Percentiles rank a stretch among this genome's conserved stretches.
These are phyloP conservation scores for Schizonepeta tenuifolia DNA, from an alignment of 257 asterid species.

Conservation along the genomic window DNA sequence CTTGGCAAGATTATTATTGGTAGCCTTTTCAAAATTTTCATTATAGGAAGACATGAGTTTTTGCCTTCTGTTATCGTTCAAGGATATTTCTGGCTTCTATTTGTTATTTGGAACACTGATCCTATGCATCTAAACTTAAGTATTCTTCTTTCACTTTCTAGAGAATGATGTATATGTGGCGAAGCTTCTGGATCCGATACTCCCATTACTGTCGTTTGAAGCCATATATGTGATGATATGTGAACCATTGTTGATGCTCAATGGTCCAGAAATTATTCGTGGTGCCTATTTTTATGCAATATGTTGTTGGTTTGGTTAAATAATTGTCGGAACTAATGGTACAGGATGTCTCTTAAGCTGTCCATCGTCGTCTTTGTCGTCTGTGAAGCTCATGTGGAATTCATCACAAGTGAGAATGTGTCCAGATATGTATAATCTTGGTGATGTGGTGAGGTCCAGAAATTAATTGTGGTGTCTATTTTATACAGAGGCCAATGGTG, in stretches of 20 bases:
- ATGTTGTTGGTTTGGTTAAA: not conserved
- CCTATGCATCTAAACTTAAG: not conserved
- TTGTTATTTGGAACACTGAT: not conserved
- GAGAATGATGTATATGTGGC: not conserved
- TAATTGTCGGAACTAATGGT: not conserved
- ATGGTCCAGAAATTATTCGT: not conserved
- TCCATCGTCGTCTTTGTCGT: not conserved
- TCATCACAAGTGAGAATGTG: not conserved
- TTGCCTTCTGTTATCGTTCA: slow-evolving; percentile 9
- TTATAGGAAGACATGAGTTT: slow-evolving; percentile 2
- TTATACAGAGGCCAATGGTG: not conserved
- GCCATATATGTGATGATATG: slow-evolving; percentile 10
- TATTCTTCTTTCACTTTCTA: not conserved
- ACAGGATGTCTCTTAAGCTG: not conserved
- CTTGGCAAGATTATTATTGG: not conserved
- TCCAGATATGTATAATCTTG: not conserved
- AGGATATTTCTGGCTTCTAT: not conserved
- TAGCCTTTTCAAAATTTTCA: not conserved
- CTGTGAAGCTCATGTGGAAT: slow-evolving; percentile 7
- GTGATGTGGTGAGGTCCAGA: slow-evolving; percentile 3
- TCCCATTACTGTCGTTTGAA: not conserved
- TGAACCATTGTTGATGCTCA: not conserved
- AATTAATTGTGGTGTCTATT: slow-evolving; percentile 14
- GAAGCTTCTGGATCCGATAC: not conserved
- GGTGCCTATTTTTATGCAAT: not conserved